phyloP scores from a whole-genome alignment of 2,329 filamentous ascomycete genomes.

The Kalaharituber pfeilii region DNA sequence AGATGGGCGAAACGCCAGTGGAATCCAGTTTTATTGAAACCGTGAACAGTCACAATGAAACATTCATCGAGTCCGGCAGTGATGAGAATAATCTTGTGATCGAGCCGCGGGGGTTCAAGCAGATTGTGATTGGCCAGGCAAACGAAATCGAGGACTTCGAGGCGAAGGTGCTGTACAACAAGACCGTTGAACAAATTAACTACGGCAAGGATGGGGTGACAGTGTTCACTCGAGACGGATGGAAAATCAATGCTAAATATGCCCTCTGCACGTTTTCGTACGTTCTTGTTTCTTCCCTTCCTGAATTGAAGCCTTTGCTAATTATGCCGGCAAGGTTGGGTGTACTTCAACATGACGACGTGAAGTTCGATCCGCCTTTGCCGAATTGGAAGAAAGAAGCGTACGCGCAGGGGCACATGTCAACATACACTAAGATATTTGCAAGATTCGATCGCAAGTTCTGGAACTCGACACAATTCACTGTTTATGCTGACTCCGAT shows the following conservation, averaged over 20 bases:
- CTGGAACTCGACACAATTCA: conserved; percentile 42
- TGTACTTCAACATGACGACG: conserved; percentile 44
- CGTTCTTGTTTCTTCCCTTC: conserved; percentile 1
- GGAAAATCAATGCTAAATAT: conserved; percentile 37
- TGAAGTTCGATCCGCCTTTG: conserved; percentile 41
- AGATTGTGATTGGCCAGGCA: conserved; percentile 13
- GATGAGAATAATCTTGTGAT: conserved; percentile 16
- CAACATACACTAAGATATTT: conserved; percentile 58
- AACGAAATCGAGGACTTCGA: conserved; percentile 17
- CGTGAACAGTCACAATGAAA: conserved; percentile 14
- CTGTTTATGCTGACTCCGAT: conserved; percentile 36
- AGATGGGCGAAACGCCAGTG: conserved; percentile 39
- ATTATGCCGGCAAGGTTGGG: conserved; percentile 30
- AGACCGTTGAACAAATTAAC: conserved; percentile 24
- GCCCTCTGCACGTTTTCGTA: conserved; percentile 48
- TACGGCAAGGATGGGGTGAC: conserved; percentile 20
- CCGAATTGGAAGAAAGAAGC: conserved; percentile 47
- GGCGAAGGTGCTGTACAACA: conserved; percentile 24
- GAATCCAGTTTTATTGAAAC: conserved; percentile 18
- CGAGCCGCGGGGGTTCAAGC: conserved; percentile 15
- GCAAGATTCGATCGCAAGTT: conserved; percentile 50
- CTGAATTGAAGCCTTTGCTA: neutral
- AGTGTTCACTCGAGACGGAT: conserved; percentile 25
- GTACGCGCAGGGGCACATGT: conserved; percentile 49
- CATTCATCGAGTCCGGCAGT: conserved; percentile 18